Percentiles rank a stretch among this genome's conserved stretches.
Conservation (phyloP, 768 basidiomycete genomes). For the Suillus paluster region DNA sequence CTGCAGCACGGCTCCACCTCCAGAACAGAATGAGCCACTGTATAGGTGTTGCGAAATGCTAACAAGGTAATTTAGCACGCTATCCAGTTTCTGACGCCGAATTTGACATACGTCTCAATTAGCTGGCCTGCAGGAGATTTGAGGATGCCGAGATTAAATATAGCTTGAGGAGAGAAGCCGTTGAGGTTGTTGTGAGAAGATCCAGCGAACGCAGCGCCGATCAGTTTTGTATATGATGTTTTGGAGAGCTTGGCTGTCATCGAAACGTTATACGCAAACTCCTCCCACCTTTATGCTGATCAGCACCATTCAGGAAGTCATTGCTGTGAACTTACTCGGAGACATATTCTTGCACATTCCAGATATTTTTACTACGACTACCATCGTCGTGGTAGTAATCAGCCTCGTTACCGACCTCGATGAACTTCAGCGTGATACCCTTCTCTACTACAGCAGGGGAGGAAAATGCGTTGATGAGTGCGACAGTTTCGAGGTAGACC, state of each 20-base stretch:
- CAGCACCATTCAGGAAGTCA: not conserved
- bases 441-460: constrained; percentile 41
- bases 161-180: constrained; percentile 65
- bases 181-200: constrained; percentile 46
- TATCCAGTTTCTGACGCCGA: constrained; percentile 40
- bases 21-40: constrained; percentile 67
- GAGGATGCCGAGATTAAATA: constrained; percentile 57
- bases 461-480: constrained; percentile 54
- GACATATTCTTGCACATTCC: constrained; percentile 50
- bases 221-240: constrained; percentile 47
- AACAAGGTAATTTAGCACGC: constrained; percentile 4
- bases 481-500: constrained; percentile 49
- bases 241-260: constrained; percentile 42
- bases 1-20: constrained; percentile 55
- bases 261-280: constrained; percentile 56
- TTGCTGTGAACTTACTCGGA: constrained; percentile 44
- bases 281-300: constrained; percentile 48
- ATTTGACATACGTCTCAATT: constrained; percentile 54
- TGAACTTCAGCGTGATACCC: constrained; percentile 54
- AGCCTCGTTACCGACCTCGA: constrained; percentile 68
- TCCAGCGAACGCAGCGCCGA: constrained; percentile 53
- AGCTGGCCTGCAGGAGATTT: constrained; percentile 49
- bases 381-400: constrained; percentile 58
- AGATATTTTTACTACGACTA: constrained; percentile 41
- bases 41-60: constrained; percentile 47